Evolutionary conservation across 169 alveolate species (phyloP).

Genomic region (Cryptosporidium tyzzeri): DNA sequence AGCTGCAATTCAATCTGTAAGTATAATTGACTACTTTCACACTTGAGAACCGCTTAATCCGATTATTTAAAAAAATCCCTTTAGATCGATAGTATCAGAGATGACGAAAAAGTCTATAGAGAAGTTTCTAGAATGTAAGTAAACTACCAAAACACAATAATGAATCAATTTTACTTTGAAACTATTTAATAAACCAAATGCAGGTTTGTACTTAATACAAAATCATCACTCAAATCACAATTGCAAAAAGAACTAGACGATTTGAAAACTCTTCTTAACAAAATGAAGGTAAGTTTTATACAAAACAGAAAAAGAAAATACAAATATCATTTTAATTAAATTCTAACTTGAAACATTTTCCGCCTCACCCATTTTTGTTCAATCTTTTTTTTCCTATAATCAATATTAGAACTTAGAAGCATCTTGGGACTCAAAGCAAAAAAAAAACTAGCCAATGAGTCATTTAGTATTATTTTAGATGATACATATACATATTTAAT

Average conservation of each 20-base stretch:
- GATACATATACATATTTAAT: not conserved
- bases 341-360: not conserved
- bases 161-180: not conserved
- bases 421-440: slow-evolving; percentile 56
- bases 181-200: not conserved
- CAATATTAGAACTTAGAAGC: slow-evolving; percentile 37
- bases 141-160: not conserved
- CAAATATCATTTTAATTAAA: not conserved
- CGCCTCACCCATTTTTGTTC: not conserved
- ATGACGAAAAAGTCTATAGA: slow-evolving; percentile 60
- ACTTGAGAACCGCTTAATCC: not conserved
- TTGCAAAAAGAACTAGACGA: slow-evolving; percentile 62
- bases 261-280: slow-evolving; percentile 25
- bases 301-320: not conserved
- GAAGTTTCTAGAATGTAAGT: slow-evolving; percentile 75
- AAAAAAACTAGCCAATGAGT: slow-evolving; percentile 9
- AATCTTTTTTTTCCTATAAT: not conserved
- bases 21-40: not conserved
- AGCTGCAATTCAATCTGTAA: slow-evolving; percentile 74
- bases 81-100: slow-evolving; percentile 21
- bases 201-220: slow-evolving; percentile 45
- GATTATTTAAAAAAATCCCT: not conserved
- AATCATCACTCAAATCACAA: slow-evolving; percentile 52
- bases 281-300: slow-evolving; percentile 58
- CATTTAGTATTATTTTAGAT: not conserved